These are phyloP conservation scores for Gaeumannomyces tritici DNA, from an alignment of 2,329 filamentous ascomycete species.

Conservation along the genomic window DNA sequence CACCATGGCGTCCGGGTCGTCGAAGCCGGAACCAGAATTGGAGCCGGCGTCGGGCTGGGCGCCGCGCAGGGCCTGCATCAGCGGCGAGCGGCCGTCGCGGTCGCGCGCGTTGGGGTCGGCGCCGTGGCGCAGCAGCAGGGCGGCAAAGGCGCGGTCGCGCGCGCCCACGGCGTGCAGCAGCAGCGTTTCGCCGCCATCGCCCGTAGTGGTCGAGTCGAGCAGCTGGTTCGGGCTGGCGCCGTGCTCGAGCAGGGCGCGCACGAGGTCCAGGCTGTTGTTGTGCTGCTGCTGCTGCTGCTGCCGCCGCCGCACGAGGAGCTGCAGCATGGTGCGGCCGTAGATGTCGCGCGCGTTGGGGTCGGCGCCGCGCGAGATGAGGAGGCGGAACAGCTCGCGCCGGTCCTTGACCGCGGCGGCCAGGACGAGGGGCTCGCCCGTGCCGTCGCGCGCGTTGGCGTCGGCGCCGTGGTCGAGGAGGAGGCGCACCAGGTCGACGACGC, in stretches of 20 bases:
- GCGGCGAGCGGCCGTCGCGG: conserved; percentile 6
- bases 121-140: conserved; percentile 3
- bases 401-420: conserved; percentile 12
- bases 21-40: no score
- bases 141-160: conserved; percentile 5
- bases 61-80: conserved; percentile 5
- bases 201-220: not conserved
- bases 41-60: no score
- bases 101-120: conserved; percentile 4
- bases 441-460: conserved; percentile 14
- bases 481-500: conserved; percentile 13
- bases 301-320: not conserved
- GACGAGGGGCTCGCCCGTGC: conserved; percentile 11
- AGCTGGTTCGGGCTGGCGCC: conserved; percentile 5
- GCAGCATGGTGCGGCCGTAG: conserved; percentile 2
- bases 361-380: conserved; percentile 7
- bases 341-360: conserved; percentile 6
- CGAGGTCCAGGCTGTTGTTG: not conserved
- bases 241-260: conserved; percentile 2
- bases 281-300: no score
- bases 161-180: conserved; percentile 19
- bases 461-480: conserved; percentile 22
- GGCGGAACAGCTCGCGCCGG: conserved; percentile 8
- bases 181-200: conserved; percentile 12
- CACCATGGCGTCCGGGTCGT: not conserved